Evolutionary conservation across 129 eudicot genomes (phyloP), one percentile per base, ranked within the genome.

Genomic region (Dittrichia graveolens): DNA sequence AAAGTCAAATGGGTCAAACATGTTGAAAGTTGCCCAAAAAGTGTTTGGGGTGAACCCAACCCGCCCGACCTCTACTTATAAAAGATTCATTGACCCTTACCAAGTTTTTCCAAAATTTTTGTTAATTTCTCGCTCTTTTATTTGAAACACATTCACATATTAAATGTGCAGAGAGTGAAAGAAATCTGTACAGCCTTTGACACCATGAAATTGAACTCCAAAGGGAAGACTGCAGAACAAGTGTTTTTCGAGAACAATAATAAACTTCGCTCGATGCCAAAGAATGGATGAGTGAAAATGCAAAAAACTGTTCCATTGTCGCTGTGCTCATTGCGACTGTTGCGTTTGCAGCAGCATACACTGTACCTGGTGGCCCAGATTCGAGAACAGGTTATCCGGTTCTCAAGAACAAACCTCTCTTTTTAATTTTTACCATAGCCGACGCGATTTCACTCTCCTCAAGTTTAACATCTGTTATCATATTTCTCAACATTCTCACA

Each of bases 241-340:
- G 45, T 77, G 14, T 76, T 77, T 3, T 52, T 18, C 4, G 67
- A 71, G 14, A 66, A 58, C 4, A 77, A 72, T 58, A 57, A 45
- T 10, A n/a, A 41, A 5, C 79, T 82, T 37, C 62, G 65, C 0
- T 40, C 18, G 66, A 67, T 0, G 75, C 83, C 15, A 64, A 67
- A 78, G 83, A 78, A 34, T 77, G 85, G 85, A 64, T 72, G 67
- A 66, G 64, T 2, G 60, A 72, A 7, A 81, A 71, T 4, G 79
- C 79, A 2, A 68, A 81, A 53, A 81, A 77, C 24, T 82, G 86
- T 69, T 77, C 86, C 14, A 67, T 78, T 39, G 83, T 82, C 7
- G 86, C 71, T n/a, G 83, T 82, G 19, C 86, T 82, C 39, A 67
- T 80, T 55, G 76, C 76, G 58, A 68, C 79, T 1, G 84, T 80